Conservation (phyloP, 163 green algal species). For the Scenedesmus sp. region DNA sequence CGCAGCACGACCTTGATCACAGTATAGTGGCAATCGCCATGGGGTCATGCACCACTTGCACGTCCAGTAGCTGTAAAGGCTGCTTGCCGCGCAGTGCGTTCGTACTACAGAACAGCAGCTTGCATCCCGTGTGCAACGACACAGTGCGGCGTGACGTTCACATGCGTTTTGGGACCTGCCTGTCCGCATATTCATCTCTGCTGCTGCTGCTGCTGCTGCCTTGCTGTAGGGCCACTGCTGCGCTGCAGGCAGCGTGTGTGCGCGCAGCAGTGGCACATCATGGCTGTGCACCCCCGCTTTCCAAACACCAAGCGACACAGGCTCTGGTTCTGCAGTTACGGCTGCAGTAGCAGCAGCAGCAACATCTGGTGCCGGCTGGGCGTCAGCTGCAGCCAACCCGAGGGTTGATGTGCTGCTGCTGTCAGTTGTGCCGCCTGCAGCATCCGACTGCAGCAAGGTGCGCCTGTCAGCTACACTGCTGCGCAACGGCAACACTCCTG, state of each 20-base stretch:
- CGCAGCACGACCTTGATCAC: too few species aligned
- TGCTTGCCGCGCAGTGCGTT: too few species aligned
- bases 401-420: neutral
- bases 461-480: neutral
- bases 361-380: neutral
- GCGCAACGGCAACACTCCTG: neutral
- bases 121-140: too few species aligned
- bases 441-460: neutral
- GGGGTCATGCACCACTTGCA: too few species aligned
- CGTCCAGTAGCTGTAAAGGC: too few species aligned
- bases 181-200: too few species aligned
- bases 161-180: too few species aligned
- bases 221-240: neutral
- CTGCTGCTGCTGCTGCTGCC: too few species aligned
- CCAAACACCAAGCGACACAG: neutral
- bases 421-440: neutral
- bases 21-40: too few species aligned
- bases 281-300: neutral
- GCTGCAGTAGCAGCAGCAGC: neutral
- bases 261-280: neutral
- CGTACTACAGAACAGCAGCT: too few species aligned
- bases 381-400: neutral
- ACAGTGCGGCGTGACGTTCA: too few species aligned
- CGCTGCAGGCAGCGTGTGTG: neutral
- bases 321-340: neutral